Base-by-base conservation (phyloP, 768 basidiomycete genomes). In the Amanita rimosa region DNA sequence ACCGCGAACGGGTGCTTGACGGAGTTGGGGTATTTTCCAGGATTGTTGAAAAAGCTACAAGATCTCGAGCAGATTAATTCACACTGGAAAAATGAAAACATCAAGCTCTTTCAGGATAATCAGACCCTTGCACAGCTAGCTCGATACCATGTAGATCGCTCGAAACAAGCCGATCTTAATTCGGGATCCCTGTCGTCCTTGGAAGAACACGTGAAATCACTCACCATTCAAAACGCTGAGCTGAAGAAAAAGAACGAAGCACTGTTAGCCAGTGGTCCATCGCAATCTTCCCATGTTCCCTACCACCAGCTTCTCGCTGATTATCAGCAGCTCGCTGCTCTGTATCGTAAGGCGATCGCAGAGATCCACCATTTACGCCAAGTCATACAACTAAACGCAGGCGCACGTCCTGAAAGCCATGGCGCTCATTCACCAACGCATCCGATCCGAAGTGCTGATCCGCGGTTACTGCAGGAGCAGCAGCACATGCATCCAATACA, bases 21-120 rank as follows among this genome's bases (percentile, higher is more conserved):
- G 3, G 75, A 75, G 52, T 64, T 73, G 21, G 74, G 74, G 10
- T 74, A 74, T 57, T 64, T 63, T 53, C 68, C 73, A 16, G 64
- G 67, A 5, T 64, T 76, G 50, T 46, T 64, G 3, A 64, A 63
- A 40, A 69, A 60, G 29, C 43, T 77, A 27, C 61, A 61, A 26
- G 58, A 66, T 10, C 51, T 69, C 27, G 65, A 71, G 44, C 52
- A 54, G 6, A 58, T 58, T 43, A 64, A 64, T 44, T 47, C 48
- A 8, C 50, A 57, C 22, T 68, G 64, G 62, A 62, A 64, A 46
- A 43, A 48, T 16, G 69, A 73, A 53, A 71, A 66, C 48, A 55
- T 64, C 24, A 68, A 66, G 52, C 60, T 69, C 22, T 67, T 60
- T 49, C 62, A 67, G 46, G 71, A 74, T 52, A 72, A 71, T 53